phyloP scores from a whole-genome alignment of 495 filamentous ascomycete genomes.

The Daldinia bambusicola region DNA sequence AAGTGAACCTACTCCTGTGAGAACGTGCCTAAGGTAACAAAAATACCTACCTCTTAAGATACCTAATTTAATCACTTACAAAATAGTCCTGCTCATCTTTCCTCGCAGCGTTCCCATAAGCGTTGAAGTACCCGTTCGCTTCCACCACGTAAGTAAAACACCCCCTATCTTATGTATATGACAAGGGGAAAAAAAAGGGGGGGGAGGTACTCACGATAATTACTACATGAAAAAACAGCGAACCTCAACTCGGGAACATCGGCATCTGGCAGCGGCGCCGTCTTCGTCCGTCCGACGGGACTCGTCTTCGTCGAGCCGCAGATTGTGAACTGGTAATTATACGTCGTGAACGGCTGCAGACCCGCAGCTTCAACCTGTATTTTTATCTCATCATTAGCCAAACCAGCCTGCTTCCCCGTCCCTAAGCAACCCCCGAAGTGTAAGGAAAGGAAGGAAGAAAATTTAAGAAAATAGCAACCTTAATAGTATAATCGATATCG shows the following conservation, averaged over 20 bases:
- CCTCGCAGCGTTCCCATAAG: conserved; percentile 70
- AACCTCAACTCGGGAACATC: conserved; percentile 57
- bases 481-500: conserved; percentile 76
- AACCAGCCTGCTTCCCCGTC: background rate
- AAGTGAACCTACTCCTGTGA: conserved; percentile 59
- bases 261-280: conserved; percentile 56
- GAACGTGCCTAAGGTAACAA: background rate
- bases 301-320: conserved; percentile 59
- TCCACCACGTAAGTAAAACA: conserved; percentile 15
- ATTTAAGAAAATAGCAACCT: conserved; percentile 52
- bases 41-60: background rate
- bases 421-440: background rate
- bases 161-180: background rate
- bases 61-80: conserved; percentile 14
- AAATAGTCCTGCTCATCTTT: conserved; percentile 76
- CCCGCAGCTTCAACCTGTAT: conserved; percentile 66
- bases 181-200: background rate
- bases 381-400: background rate
- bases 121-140: conserved; percentile 67
- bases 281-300: conserved; percentile 65
- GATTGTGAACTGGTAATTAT: conserved; percentile 68
- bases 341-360: conserved; percentile 68
- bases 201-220: conserved; percentile 58
- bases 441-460: background rate
- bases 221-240: conserved; percentile 68